Evolutionary conservation across 345 rosid genomes (phyloP).

Genomic region (Citrus trifoliata): DNA sequence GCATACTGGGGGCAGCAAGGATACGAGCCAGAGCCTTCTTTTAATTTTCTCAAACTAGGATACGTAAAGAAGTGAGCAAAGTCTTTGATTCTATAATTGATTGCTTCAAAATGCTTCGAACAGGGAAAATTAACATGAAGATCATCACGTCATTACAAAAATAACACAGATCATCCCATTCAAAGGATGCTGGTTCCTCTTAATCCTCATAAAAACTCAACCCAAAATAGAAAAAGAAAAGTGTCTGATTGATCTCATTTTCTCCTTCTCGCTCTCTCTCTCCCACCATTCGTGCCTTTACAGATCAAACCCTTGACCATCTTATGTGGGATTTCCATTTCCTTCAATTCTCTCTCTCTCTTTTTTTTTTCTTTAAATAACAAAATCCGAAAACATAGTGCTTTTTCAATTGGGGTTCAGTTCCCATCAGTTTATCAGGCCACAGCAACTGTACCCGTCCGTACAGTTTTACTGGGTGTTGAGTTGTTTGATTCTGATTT

Average conservation of each 20-base stretch:
- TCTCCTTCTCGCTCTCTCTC: not conserved
- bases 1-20: too few species aligned
- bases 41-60: too few species aligned
- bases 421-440: slow-evolving; percentile 13
- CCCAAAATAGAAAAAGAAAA: not conserved
- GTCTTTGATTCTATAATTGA: not conserved
- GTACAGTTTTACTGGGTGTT: slow-evolving; percentile 31
- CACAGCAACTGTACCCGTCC: slow-evolving; percentile 51
- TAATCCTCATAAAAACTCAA: not conserved
- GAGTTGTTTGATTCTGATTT: slow-evolving; percentile 41
- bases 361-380: too few species aligned
- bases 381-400: not conserved
- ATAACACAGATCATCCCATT: not conserved
- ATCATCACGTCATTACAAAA: not conserved
- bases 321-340: not conserved
- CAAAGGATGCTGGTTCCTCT: not conserved
- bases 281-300: not conserved
- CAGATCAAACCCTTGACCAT: not conserved
- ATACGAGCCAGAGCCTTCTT: too few species aligned
- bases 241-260: not conserved
- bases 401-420: not conserved
- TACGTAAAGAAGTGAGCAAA: too few species aligned
- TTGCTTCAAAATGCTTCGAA: not conserved
- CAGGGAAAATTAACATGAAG: not conserved
- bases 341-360: not conserved